phyloP scores from a whole-genome alignment of 2,329 filamentous ascomycete genomes.

The Pseudogymnoascus verrucosus region DNA sequence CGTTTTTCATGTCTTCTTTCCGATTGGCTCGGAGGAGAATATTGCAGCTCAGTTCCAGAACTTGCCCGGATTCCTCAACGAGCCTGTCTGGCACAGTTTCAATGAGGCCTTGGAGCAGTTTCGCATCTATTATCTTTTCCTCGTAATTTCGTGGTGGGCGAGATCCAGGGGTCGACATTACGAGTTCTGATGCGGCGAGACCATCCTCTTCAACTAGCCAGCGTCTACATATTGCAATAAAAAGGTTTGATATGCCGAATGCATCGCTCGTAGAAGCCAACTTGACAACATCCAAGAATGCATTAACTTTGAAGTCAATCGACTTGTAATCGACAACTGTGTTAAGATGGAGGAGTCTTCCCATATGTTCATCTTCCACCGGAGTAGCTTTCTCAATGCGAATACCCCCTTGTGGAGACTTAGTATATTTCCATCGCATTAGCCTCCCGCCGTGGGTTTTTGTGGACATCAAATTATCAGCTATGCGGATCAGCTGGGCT shows the following conservation, averaged over 20 bases:
- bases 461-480: conserved; percentile 47
- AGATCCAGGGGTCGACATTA: background rate
- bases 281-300: conserved; percentile 42
- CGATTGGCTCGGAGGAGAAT: conserved; percentile 37
- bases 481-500: conserved; percentile 41
- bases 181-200: conserved; percentile 19
- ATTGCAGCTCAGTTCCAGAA: conserved; percentile 55
- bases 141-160: conserved; percentile 32
- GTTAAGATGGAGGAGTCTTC: conserved; percentile 7
- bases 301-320: conserved; percentile 37
- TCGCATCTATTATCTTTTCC: conserved; percentile 46
- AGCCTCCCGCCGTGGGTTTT: conserved; percentile 33
- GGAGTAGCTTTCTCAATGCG: conserved; percentile 35
- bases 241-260: conserved; percentile 48
- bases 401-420: conserved; percentile 39
- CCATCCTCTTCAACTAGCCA: conserved; percentile 40
- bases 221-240: conserved; percentile 48
- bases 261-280: conserved; percentile 26
- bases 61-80: conserved; percentile 53
- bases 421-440: conserved; percentile 46
- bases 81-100: conserved; percentile 55
- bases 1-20: conserved; percentile 34
- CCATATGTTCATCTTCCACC: background rate
- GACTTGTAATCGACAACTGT: conserved; percentile 28
- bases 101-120: conserved; percentile 58